Conservation (phyloP, 2,329 filamentous ascomycete species). For the Penicillium sp. region DNA sequence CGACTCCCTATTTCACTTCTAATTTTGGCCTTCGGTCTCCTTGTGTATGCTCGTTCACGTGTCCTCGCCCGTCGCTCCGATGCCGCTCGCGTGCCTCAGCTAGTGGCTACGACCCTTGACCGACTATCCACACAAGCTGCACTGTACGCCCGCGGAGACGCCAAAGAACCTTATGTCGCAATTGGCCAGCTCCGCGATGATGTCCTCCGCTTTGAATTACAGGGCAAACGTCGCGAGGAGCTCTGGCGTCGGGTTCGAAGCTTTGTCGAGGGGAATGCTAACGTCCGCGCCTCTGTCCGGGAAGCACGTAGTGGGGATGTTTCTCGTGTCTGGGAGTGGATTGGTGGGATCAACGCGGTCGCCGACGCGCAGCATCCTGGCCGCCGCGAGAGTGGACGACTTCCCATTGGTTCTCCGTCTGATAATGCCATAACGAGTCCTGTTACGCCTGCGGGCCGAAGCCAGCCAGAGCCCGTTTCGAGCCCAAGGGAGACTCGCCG, state of each 20-base stretch:
- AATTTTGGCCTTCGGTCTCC: constrained; percentile 44
- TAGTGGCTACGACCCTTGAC: constrained; percentile 81
- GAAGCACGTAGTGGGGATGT: constrained; percentile 55
- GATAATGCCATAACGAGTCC: constrained; percentile 17
- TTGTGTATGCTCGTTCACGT: constrained; percentile 61
- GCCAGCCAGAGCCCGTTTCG: constrained; percentile 19
- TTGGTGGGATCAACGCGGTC: constrained; percentile 56
- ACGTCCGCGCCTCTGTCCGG: constrained; percentile 75
- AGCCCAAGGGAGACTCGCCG: constrained; percentile 30
- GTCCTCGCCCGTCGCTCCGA: constrained; percentile 62
- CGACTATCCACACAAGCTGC: constrained; percentile 79
- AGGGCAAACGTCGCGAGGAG: constrained; percentile 67
- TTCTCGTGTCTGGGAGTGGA: constrained; percentile 65
- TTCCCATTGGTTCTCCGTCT: constrained; percentile 28
- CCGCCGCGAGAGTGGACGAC: constrained; percentile 28
- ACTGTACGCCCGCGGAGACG: constrained; percentile 63
- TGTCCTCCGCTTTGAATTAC: constrained; percentile 77
- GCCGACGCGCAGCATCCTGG: constrained; percentile 40
- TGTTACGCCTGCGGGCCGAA: constrained; percentile 14
- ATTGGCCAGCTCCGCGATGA: constrained; percentile 89
- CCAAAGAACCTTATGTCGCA: constrained; percentile 74
- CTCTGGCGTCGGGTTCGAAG: constrained; percentile 79
- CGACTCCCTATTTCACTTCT: constrained; percentile 50
- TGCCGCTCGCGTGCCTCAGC: constrained; percentile 68
- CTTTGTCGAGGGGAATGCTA: constrained; percentile 90